Percentiles rank a stretch among this genome's conserved stretches.
phyloP scores from a whole-genome alignment of 108 stramenopile genomes.

The Craspedostauros australis region DNA sequence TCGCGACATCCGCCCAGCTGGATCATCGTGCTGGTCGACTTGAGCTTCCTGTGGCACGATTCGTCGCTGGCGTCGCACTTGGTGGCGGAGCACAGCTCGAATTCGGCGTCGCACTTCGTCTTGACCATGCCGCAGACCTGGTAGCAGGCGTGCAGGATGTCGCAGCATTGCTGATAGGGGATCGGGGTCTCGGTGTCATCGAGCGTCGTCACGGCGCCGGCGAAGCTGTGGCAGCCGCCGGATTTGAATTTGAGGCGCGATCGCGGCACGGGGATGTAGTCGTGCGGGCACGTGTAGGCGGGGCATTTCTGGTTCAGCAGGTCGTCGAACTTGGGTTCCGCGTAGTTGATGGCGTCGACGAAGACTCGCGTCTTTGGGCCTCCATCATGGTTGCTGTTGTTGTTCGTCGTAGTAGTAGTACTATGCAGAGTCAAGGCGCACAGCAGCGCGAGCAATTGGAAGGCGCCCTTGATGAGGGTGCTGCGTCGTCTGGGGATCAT shows the following conservation, averaged over 20 bases:
- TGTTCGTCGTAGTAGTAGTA: too few relatives aligned
- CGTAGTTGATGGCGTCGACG: too few relatives aligned
- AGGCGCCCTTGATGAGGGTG: too few relatives aligned
- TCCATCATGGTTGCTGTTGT: too few relatives aligned
- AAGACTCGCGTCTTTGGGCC: too few relatives aligned
- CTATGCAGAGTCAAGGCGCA: too few relatives aligned
- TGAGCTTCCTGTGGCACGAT: slow-evolving; percentile 12
- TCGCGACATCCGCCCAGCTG: slow-evolving; percentile 25
- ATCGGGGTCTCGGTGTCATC: slow-evolving; percentile 3
- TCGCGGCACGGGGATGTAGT: slow-evolving; percentile 20
- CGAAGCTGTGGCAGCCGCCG: slow-evolving; percentile 29
- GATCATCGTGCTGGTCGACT: slow-evolving; percentile 18
- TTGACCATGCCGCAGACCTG: slow-evolving; percentile 41
- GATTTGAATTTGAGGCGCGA: slow-evolving; percentile 29
- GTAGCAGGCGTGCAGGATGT: slow-evolving; percentile 38
- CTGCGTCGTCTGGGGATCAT: too few relatives aligned
- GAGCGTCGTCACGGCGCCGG: slow-evolving; percentile 8
- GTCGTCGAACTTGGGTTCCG: slow-evolving; percentile 3
- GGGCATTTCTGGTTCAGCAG: slow-evolving; percentile 20
- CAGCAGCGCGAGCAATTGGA: too few relatives aligned
- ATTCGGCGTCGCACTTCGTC: slow-evolving; percentile 32
- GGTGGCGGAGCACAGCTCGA: slow-evolving; percentile 33
- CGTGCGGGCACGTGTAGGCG: slow-evolving; percentile 12
- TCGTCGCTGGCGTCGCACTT: slow-evolving; percentile 36
- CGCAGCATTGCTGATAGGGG: slow-evolving; percentile 33